phyloP scores from a whole-genome alignment of 139 green algal genomes.

The Coccomyxa sp. region DNA sequence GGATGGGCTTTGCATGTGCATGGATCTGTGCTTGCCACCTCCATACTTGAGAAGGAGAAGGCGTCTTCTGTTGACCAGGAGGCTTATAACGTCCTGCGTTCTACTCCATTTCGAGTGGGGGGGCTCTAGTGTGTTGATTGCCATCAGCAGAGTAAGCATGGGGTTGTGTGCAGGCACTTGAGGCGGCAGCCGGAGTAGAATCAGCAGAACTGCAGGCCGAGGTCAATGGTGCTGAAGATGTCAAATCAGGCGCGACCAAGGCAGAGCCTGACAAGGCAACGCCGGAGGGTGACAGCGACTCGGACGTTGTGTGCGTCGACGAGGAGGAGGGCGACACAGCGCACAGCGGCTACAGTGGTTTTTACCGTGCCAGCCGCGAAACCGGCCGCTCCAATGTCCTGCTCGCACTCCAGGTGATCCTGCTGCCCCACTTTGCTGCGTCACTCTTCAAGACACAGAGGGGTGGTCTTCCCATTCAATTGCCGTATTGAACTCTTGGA shows the following conservation, averaged over 20 bases:
- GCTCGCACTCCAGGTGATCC: slow-evolving; percentile 21
- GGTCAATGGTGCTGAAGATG: background rate
- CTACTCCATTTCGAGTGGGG: too few relatives aligned
- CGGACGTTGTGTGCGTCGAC: background rate
- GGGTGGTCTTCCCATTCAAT: background rate
- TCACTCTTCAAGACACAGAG: background rate
- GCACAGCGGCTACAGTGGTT: slow-evolving; percentile 13
- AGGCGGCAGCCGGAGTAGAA: background rate
- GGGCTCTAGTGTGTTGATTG: too few relatives aligned
- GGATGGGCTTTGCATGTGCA: too few relatives aligned
- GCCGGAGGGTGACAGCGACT: background rate
- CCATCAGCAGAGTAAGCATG: too few relatives aligned
- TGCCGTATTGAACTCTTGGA: background rate
- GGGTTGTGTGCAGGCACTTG: background rate
- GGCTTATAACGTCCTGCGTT: too few relatives aligned
- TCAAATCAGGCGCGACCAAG: background rate
- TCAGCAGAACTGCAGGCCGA: background rate
- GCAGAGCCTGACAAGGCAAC: background rate
- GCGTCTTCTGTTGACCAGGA: too few relatives aligned
- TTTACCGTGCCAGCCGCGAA: slow-evolving; percentile 11
- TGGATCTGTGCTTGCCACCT: too few relatives aligned
- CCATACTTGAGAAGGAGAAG: too few relatives aligned
- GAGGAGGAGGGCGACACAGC: background rate
- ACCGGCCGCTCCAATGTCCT: slow-evolving; percentile 16
- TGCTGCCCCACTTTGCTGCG: background rate